Conservation (phyloP, 2,329 filamentous ascomycete genomes). For the Curvularia hawaiiensis region DNA sequence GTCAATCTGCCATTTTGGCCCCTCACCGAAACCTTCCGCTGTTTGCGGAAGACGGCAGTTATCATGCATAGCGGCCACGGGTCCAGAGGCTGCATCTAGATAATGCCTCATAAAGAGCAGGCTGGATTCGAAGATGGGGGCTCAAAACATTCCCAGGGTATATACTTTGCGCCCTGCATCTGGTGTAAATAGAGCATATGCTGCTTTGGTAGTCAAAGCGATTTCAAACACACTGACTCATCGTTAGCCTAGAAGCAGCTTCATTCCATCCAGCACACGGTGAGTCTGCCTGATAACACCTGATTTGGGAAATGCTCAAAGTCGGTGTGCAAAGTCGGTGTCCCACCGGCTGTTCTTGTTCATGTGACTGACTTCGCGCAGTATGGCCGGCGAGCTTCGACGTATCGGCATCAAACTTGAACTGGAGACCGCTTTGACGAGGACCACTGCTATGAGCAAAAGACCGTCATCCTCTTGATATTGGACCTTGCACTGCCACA, state of each 20-base stretch:
- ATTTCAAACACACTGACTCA: background rate
- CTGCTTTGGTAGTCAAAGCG: background rate
- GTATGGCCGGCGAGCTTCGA: background rate
- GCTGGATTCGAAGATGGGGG: background rate
- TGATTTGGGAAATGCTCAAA: background rate
- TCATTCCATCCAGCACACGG: background rate
- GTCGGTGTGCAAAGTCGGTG: background rate
- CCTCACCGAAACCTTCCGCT: background rate
- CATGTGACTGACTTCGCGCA: constrained; percentile 1
- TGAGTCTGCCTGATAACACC: background rate
- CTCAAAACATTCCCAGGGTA: background rate
- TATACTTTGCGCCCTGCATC: constrained; percentile 3
- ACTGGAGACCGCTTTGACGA: background rate
- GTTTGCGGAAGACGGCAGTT: background rate
- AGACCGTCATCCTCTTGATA: background rate
- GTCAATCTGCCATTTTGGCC: background rate
- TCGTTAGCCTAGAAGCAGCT: background rate
- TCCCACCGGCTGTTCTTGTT: background rate
- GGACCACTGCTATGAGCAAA: background rate
- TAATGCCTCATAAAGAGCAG: background rate
- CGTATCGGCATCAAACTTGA: background rate
- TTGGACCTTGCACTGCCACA: background rate
- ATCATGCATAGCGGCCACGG: background rate
- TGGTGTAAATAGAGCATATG: background rate
- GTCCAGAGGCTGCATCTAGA: background rate